phyloP scores from a whole-genome alignment of 176 grass and related monocot genomes.

The Cocos nucifera region DNA sequence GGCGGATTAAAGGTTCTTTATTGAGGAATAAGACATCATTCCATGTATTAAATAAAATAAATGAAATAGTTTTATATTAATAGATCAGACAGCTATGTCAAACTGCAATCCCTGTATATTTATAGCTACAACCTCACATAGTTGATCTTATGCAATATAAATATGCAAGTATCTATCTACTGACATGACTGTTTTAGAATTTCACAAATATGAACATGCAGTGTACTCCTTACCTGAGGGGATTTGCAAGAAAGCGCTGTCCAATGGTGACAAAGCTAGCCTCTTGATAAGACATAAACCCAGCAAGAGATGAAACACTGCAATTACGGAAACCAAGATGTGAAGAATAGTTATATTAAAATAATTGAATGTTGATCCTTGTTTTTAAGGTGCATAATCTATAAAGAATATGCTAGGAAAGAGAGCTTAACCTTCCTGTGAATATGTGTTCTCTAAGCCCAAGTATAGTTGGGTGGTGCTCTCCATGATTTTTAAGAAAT shows the following conservation, averaged over 20 bases:
- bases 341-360: not conserved
- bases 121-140: too few species aligned
- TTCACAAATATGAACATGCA: conserved; percentile 9
- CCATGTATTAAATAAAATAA: too few species aligned
- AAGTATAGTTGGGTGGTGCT: conserved; percentile 73
- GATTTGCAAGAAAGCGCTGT: conserved; percentile 94
- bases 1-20: too few species aligned
- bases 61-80: too few species aligned
- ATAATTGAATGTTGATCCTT: too few species aligned
- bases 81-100: too few species aligned
- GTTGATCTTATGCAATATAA: too few species aligned
- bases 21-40: too few species aligned
- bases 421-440: conserved; percentile 61
- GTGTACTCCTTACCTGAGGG: conserved; percentile 54
- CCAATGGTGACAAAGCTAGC: conserved; percentile 98
- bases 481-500: conserved; percentile 51
- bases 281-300: conserved; percentile 99
- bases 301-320: conserved; percentile 96
- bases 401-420: conserved; percentile 11
- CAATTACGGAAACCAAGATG: conserved; percentile 22
- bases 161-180: too few species aligned
- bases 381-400: not conserved
- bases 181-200: not conserved
- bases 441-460: conserved; percentile 94
- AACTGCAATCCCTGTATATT: too few species aligned